Percentiles rank a stretch among this genome's conserved stretches.
These are phyloP conservation scores for Isatis tinctoria DNA, from an alignment of 345 rosid genomes.

Conservation along the genomic window DNA sequence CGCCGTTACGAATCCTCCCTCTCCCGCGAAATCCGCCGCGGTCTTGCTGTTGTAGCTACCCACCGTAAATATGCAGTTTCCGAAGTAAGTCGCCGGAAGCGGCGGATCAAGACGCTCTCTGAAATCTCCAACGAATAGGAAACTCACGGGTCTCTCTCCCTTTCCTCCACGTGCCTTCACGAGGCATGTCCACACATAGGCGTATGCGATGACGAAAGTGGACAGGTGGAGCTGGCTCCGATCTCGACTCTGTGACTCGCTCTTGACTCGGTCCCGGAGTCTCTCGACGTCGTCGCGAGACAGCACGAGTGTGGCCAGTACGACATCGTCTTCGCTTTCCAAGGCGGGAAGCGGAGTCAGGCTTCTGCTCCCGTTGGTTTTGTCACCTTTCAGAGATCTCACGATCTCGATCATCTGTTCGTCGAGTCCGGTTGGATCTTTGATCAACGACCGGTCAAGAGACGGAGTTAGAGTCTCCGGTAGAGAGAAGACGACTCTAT, in stretches of 20 bases:
- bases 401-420: neutral
- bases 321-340: neutral
- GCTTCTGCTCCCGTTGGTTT: neutral
- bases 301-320: conserved; percentile 32
- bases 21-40: conserved; percentile 9
- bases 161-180: no score
- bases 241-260: neutral
- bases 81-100: conserved; percentile 21
- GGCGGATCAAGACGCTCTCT: conserved; percentile 3
- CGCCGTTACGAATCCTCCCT: conserved; percentile 12
- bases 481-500: no score
- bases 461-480: conserved; percentile 14
- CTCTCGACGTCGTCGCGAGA: conserved; percentile 17
- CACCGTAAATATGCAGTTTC: conserved; percentile 17
- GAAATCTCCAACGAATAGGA: neutral
- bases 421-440: conserved; percentile 9
- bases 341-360: neutral
- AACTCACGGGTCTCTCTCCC: neutral
- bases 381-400: neutral
- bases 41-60: neutral
- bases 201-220: conserved; percentile 29
- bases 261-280: conserved; percentile 25
- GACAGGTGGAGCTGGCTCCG: conserved; percentile 23
- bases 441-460: conserved; percentile 14
- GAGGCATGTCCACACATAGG: conserved; percentile 31